phyloP scores from a whole-genome alignment of 352 stramenopile genomes.

The Globisporangium parvum region DNA sequence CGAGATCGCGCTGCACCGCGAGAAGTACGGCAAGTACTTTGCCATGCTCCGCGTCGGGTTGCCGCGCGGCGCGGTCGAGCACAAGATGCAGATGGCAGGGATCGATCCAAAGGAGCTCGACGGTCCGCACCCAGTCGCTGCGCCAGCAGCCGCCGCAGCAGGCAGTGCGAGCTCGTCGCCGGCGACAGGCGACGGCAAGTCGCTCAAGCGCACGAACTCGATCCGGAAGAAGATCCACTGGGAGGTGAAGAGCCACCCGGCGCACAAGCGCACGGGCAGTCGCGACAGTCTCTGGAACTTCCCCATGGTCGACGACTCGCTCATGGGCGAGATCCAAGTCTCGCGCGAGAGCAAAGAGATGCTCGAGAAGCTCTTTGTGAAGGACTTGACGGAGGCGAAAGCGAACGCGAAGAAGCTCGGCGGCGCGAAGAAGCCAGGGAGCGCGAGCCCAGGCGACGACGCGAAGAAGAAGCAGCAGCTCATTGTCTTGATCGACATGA shows the following conservation, averaged over 20 bases:
- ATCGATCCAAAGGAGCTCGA: constrained; percentile 66
- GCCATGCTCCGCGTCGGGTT: constrained; percentile 78
- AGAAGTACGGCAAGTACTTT: constrained; percentile 84
- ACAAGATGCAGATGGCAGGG: constrained; percentile 78
- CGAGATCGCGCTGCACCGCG: constrained; percentile 44
- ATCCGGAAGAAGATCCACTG: constrained; percentile 86
- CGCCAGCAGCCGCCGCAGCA: background rate
- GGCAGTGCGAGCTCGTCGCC: background rate
- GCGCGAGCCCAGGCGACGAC: constrained; percentile 19
- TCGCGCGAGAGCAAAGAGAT: constrained; percentile 65
- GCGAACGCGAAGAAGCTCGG: constrained; percentile 40
- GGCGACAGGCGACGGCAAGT: constrained; percentile 12
- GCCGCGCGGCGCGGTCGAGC: constrained; percentile 68
- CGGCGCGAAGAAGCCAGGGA: constrained; percentile 14
- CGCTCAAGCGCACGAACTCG: constrained; percentile 56
- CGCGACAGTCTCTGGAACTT: constrained; percentile 69
- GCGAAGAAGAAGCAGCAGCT: constrained; percentile 56
- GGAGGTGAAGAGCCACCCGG: constrained; percentile 44
- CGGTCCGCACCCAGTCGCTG: constrained; percentile 33
- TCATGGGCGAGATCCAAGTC: constrained; percentile 39
- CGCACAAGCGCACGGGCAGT: constrained; percentile 12
- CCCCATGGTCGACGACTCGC: constrained; percentile 29
- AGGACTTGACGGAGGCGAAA: constrained; percentile 24
- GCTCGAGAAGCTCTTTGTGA: constrained; percentile 79
- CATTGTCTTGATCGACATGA: constrained; percentile 81